phyloP scores from a whole-genome alignment of 768 basidiomycete species.

The Hericium erinaceus region DNA sequence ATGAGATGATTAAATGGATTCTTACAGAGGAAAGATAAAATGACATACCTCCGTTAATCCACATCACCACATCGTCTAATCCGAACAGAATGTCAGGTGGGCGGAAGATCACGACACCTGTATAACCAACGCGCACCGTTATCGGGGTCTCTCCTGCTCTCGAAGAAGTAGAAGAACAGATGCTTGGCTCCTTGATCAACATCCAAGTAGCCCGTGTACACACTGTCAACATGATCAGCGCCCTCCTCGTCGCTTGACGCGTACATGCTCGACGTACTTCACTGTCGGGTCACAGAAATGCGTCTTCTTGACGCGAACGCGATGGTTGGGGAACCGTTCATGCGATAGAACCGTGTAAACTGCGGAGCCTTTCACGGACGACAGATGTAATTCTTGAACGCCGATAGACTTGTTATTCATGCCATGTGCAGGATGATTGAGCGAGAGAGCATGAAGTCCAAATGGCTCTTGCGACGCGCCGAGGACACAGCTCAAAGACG shows the following conservation, averaged over 20 bases:
- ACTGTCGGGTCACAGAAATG: slow-evolving; percentile 58
- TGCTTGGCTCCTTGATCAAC: slow-evolving; percentile 41
- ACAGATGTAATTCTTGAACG: neutral
- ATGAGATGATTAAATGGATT: neutral
- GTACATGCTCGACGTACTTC: slow-evolving; percentile 26
- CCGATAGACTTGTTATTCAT: neutral
- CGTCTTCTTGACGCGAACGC: slow-evolving; percentile 51
- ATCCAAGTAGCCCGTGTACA: slow-evolving; percentile 40
- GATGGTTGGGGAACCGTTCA: slow-evolving; percentile 37
- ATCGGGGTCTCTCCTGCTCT: slow-evolving; percentile 37
- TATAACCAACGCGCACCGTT: slow-evolving; percentile 19
- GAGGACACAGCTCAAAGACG: too few species aligned
- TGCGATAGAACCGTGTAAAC: neutral
- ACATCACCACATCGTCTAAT: slow-evolving; percentile 58
- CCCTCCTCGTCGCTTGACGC: neutral
- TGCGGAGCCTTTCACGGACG: neutral
- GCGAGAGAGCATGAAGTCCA: neutral
- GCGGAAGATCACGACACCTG: neutral
- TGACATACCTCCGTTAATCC: slow-evolving; percentile 33
- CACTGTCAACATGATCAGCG: slow-evolving; percentile 16
- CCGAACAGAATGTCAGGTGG: neutral
- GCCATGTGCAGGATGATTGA: neutral
- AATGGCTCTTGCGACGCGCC: too few species aligned
- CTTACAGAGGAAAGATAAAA: neutral
- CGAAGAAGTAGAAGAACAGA: slow-evolving; percentile 55